Conservation (phyloP, 345 rosid species). For the Kernera saxatilis region DNA sequence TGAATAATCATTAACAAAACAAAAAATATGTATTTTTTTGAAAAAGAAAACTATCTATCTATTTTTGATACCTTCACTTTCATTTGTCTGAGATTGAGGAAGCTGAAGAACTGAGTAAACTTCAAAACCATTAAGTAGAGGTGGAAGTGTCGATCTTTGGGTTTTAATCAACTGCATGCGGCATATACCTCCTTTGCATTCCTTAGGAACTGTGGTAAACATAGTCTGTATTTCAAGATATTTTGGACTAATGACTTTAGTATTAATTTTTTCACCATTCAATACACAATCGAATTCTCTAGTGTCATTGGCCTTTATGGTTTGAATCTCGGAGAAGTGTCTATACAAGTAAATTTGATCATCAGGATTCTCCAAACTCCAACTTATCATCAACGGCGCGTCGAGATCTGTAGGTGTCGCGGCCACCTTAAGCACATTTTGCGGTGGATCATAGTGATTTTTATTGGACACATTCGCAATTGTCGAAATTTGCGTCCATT, state of each 20-base stretch:
- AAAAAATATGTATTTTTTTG: too few relatives aligned
- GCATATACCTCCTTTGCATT: slow-evolving; percentile 3
- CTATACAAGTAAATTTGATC: slow-evolving; percentile 10
- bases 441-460: slow-evolving; percentile 24
- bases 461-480: neutral
- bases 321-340: slow-evolving; percentile 22
- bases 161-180: slow-evolving; percentile 3
- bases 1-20: neutral
- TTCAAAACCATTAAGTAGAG: slow-evolving; percentile 21
- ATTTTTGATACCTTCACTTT: slow-evolving; percentile 7
- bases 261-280: slow-evolving; percentile 14
- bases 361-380: slow-evolving; percentile 13
- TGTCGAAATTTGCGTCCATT: slow-evolving; percentile 15
- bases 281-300: slow-evolving; percentile 23
- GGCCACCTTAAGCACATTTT: slow-evolving; percentile 28
- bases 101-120: slow-evolving; percentile 7
- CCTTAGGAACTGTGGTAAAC: neutral
- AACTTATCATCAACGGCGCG: neutral
- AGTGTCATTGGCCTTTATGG: neutral
- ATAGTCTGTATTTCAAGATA: neutral
- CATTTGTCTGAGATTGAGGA: slow-evolving; percentile 5
- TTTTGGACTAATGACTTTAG: neutral
- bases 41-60: neutral
- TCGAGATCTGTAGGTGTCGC: slow-evolving; percentile 23
- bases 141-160: slow-evolving; percentile 22